These are phyloP conservation scores for Monilinia fructigena DNA, from an alignment of 2,329 filamentous ascomycete genomes.

Conservation along the genomic window DNA sequence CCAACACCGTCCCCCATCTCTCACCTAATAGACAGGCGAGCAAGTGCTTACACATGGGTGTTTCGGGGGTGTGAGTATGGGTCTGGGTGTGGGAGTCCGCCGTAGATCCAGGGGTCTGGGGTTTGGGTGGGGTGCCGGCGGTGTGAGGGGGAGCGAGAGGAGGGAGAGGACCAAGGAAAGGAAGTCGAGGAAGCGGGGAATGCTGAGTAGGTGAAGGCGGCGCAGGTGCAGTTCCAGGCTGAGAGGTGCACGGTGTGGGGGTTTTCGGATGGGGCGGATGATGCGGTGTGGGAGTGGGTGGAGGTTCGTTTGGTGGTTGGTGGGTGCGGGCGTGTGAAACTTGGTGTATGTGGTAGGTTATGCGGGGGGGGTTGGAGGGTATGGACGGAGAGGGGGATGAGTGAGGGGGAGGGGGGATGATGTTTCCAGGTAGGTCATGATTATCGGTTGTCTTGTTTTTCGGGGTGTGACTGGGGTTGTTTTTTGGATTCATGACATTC, in stretches of 20 bases:
- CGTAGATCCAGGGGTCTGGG: slow-evolving; percentile 44
- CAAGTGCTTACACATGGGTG: slow-evolving; percentile 81
- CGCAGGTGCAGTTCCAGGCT: slow-evolving; percentile 89
- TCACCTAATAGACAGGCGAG: slow-evolving; percentile 78
- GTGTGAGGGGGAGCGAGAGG: too few relatives aligned
- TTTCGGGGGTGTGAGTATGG: slow-evolving; percentile 25
- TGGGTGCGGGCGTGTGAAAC: slow-evolving; percentile 38
- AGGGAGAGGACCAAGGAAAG: background rate
- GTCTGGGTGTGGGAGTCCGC: slow-evolving; percentile 44
- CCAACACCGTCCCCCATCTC: slow-evolving; percentile 59
- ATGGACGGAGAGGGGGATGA: background rate
- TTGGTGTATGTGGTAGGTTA: slow-evolving; percentile 26
- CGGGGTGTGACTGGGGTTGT: background rate
- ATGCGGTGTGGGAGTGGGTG: slow-evolving; percentile 31
- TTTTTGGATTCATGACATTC: background rate
- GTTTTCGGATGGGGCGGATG: slow-evolving; percentile 21
- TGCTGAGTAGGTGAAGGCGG: slow-evolving; percentile 73
- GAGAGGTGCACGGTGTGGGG: slow-evolving; percentile 69
- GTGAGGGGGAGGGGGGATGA: slow-evolving; percentile 23
- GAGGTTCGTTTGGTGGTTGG: slow-evolving; percentile 35
- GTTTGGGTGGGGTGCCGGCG: too few relatives aligned
- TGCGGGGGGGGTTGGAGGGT: background rate
- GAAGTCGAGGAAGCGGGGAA: slow-evolving; percentile 48
- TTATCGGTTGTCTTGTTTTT: too few relatives aligned
- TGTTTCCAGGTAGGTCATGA: background rate